Conservation (phyloP, 2,329 filamentous ascomycete genomes). For the Cercospora sesami region DNA sequence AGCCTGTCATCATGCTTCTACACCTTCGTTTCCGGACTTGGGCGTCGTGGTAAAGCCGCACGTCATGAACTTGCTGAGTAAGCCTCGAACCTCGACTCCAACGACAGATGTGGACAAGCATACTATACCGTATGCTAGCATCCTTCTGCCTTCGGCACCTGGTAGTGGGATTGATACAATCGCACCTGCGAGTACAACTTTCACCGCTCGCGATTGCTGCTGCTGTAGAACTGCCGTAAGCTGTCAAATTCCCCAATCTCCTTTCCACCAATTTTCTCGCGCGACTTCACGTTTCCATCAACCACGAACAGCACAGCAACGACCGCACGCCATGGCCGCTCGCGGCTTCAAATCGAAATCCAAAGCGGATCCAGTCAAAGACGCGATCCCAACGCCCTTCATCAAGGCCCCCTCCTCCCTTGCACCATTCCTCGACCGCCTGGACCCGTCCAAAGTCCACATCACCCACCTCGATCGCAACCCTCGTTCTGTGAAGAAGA, state of each 20-base stretch:
- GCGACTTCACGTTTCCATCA: neutral
- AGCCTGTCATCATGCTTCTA: neutral
- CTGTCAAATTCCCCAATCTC: neutral
- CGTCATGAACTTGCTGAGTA: neutral
- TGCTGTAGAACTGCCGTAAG: neutral
- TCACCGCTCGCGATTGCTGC: neutral
- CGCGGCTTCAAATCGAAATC: constrained; percentile 4
- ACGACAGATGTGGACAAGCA: neutral
- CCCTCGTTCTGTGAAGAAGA: constrained; percentile 69
- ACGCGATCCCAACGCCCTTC: constrained; percentile 58
- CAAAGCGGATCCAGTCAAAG: constrained; percentile 1
- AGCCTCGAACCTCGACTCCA: neutral
- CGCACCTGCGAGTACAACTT: neutral
- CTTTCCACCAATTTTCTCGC: neutral
- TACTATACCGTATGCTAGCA: neutral
- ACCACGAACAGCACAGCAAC: constrained; percentile 3
- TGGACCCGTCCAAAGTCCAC: constrained; percentile 73
- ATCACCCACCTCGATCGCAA: constrained; percentile 78
- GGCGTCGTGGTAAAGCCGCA: neutral
- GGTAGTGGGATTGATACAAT: neutral
- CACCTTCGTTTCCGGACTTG: neutral
- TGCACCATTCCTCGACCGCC: constrained; percentile 63
- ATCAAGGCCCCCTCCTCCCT: constrained; percentile 63
- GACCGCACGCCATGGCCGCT: neutral
- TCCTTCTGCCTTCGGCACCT: neutral